Conservation (phyloP, 441 rosid genomes). For the Gossypium trilobum region DNA sequence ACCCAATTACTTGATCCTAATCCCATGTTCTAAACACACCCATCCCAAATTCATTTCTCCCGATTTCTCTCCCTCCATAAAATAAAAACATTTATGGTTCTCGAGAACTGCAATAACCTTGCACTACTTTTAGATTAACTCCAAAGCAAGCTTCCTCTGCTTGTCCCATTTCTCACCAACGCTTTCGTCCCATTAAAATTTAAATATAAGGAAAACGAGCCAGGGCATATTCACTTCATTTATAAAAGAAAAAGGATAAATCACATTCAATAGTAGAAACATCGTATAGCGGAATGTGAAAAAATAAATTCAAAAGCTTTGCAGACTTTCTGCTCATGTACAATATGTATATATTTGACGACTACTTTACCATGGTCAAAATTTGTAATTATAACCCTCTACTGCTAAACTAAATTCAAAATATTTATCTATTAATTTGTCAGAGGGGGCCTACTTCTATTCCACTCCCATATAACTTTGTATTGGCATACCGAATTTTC, state of each 20-base stretch:
- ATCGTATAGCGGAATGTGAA: background rate
- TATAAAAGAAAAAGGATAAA: background rate
- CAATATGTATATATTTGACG: background rate
- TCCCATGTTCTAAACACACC: background rate
- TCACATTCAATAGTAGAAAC: background rate
- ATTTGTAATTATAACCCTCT: background rate
- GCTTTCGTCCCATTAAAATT: background rate
- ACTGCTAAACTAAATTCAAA: background rate
- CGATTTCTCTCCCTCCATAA: background rate
- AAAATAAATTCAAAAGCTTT: background rate
- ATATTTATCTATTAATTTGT: background rate
- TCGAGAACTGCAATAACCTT: background rate
- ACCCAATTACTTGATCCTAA: no score
- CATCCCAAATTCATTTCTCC: background rate
- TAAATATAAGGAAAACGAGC: background rate
- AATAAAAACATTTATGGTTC: background rate
- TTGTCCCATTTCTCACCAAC: background rate
- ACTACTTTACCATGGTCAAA: constrained; percentile 1
- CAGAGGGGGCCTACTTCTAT: constrained; percentile 10
- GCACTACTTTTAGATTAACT: background rate
- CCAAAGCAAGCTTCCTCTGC: background rate
- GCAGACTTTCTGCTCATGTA: background rate
- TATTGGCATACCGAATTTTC: constrained; percentile 24
- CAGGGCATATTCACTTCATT: background rate
- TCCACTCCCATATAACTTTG: constrained; percentile 70